Evolutionary conservation across 208 protist species (phyloP).

Genomic region (Wallacemonas sp.): DNA sequence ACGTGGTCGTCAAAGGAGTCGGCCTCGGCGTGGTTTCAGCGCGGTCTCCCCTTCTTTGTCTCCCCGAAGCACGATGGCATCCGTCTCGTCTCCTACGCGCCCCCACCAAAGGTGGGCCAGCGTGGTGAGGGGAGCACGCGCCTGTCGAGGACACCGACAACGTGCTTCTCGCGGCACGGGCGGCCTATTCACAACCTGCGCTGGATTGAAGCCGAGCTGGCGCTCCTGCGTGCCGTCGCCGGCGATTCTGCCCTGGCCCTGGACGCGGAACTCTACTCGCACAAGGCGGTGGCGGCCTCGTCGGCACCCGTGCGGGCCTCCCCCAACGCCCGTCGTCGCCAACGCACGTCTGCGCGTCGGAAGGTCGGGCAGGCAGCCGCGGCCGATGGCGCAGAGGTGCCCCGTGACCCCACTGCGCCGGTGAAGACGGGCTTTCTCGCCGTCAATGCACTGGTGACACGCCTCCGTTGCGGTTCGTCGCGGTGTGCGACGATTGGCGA

Average conservation of each 20-base stretch:
- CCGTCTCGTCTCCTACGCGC: conserved; percentile 73
- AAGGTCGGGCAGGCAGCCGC: too few species aligned
- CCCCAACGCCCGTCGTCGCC: too few species aligned
- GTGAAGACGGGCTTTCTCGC: conserved; percentile 78
- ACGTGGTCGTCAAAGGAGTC: not conserved
- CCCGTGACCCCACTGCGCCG: too few species aligned
- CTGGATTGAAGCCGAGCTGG: conserved; percentile 87
- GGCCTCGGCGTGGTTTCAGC: conserved; percentile 16
- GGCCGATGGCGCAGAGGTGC: too few species aligned
- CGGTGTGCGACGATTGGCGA: conserved; percentile 41
- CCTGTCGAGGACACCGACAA: conserved; percentile 16
- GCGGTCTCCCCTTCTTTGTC: conserved; percentile 64
- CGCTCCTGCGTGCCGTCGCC: conserved; percentile 62
- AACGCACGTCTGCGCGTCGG: too few species aligned
- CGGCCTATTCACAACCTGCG: conserved; percentile 75
- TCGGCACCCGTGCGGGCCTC: not conserved
- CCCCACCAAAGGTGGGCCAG: conserved; percentile 1
- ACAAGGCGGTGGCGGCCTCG: conserved; percentile 25
- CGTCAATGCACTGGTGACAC: conserved; percentile 71
- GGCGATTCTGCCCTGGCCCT: conserved; percentile 68
- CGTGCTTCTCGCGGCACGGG: conserved; percentile 83
- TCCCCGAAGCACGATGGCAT: conserved; percentile 90
- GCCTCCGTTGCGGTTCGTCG: conserved; percentile 52
- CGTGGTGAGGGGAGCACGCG: not conserved
- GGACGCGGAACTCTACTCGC: conserved; percentile 89